Evolutionary conservation across 495 filamentous ascomycete genomes (phyloP).

Genomic region (Neurospora tetraspora): DNA sequence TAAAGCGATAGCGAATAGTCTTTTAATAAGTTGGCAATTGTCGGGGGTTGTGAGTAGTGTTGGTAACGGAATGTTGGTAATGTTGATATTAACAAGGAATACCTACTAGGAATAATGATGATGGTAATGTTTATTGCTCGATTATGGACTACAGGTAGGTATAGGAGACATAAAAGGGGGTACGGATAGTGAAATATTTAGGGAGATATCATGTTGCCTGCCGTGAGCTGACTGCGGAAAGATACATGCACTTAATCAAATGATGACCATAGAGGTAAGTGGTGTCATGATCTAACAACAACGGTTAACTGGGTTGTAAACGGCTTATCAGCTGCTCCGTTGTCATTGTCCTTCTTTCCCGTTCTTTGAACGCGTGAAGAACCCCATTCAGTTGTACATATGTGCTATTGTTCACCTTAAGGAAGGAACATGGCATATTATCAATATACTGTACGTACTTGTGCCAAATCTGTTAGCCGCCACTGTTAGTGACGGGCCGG

Average conservation of each 20-base stretch:
- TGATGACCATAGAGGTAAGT: not conserved
- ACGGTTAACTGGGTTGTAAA: not conserved
- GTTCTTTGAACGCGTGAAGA: not conserved
- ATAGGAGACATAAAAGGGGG: not conserved
- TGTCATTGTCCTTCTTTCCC: not conserved
- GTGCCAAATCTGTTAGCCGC: not conserved
- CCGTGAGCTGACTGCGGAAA: not conserved
- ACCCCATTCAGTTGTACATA: not conserved
- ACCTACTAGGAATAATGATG: not conserved
- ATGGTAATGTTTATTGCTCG: not conserved
- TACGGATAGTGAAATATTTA: not conserved
- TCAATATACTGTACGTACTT: not conserved
- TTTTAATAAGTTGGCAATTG: not conserved
- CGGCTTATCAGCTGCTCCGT: not conserved
- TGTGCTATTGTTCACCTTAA: not conserved
- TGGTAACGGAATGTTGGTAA: not conserved
- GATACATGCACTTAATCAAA: not conserved
- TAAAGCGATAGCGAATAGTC: not conserved
- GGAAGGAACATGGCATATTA: not conserved
- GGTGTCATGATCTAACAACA: not conserved
- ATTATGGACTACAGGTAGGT: not conserved
- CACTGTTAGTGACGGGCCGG: not conserved
- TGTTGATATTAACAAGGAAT: not conserved
- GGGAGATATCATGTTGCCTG: not conserved
- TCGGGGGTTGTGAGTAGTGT: not conserved